Conservation (phyloP, 306 rosid genomes). For the Senna siamea region DNA sequence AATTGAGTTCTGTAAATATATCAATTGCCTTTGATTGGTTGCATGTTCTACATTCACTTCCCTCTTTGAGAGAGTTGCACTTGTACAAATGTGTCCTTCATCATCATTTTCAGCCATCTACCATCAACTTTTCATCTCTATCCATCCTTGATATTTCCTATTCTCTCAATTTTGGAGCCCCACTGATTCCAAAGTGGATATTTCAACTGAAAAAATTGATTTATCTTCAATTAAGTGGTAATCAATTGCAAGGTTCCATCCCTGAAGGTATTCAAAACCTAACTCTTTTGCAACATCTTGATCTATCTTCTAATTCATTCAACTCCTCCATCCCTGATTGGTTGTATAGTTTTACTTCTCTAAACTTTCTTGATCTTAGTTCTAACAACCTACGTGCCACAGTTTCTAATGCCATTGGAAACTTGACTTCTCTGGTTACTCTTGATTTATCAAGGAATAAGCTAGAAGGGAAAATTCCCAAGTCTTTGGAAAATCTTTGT, state of each 20-base stretch:
- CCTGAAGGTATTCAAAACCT: conserved; percentile 8
- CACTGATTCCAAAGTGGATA: background rate
- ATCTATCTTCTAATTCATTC: background rate
- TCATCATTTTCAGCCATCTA: background rate
- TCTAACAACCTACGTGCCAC: background rate
- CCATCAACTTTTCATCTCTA: background rate
- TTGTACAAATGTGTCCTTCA: background rate
- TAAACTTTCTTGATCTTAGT: background rate
- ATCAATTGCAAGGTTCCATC: background rate
- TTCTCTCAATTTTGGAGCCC: background rate
- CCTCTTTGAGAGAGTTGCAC: conserved; percentile 6
- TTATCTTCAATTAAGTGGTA: background rate
- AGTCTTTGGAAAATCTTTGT: conserved; percentile 21
- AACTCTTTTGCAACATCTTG: conserved; percentile 36
- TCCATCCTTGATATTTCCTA: background rate
- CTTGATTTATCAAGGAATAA: background rate
- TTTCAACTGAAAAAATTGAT: background rate
- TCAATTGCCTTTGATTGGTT: conserved; percentile 28
- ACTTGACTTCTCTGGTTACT: conserved; percentile 13
- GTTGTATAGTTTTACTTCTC: background rate
- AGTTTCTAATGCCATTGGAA: conserved; percentile 16
- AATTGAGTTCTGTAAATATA: background rate
- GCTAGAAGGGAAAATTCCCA: background rate
- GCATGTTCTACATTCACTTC: conserved; percentile 22
- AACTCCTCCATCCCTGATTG: conserved; percentile 27